Base-by-base conservation (phyloP, 2,329 filamentous ascomycete species). In the Nectriaceae sp. region DNA sequence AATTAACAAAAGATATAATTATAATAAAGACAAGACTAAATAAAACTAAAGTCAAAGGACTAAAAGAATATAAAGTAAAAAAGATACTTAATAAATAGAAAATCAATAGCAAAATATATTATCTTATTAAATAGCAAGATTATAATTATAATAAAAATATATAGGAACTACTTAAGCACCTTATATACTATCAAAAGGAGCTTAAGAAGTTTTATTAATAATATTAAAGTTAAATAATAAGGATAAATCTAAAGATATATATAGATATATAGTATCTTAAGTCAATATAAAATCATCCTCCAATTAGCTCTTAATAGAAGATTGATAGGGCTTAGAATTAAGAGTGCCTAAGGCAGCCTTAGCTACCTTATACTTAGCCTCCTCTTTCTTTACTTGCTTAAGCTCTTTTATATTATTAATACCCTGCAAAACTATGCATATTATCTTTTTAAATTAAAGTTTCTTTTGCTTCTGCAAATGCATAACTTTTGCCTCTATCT, bases 131-230 rank as follows among this genome's bases (percentile, higher is more conserved):
- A n/a, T n/a, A n/a, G n/a, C n/a, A n/a, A n/a, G n/a, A n/a, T n/a
- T n/a, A n/a, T n/a, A 21, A 44, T 5, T 58, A 56, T 26, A 18
- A 21, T 19, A 16, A 60, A 51, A 58, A 59, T 47, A 58, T 46
- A 50, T 62, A 53, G 26, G 18, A 62, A 50, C 38, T 21, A 24
- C 3, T 41, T 35, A 48, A 56, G n/a, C n/a, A n/a, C n/a, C n/a
- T n/a, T n/a, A n/a, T n/a, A n/a, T n/a, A n/a, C n/a, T n/a, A n/a
- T n/a, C n/a, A n/a, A n/a, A n/a, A n/a, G n/a, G n/a, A n/a, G n/a
- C n/a, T n/a, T n/a, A n/a, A n/a, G n/a, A n/a, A 49, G 21, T 52
- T 36, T n/a, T 49, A 44, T 22, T 36, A 49, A 15, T 22, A 53
- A 26, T 15, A 8, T 15, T 31, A 31, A 31, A 31, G 8, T 31